Base-by-base conservation (phyloP, 768 basidiomycete genomes). In the Grammothele lineata region DNA sequence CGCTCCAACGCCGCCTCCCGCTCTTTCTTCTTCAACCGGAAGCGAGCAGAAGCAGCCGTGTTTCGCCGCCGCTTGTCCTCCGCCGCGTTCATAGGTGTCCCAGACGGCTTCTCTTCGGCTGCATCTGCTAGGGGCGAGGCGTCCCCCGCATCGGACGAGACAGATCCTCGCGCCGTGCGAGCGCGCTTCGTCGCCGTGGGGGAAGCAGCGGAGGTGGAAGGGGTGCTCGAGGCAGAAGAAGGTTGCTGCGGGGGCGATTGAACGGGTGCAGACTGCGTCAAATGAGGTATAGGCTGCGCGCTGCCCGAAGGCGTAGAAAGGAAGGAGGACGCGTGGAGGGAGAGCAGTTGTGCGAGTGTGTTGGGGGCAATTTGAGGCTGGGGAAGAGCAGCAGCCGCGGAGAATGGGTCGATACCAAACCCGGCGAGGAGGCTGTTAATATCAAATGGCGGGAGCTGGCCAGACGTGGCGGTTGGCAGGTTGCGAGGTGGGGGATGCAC, bases 21-120 rank as follows among this genome's bases (percentile, higher is more conserved):
- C 67, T 94, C 91, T 73, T 96, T 96, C 76, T 96, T 96, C 77
- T 95, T 96, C 60, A 92, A 67, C 49, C 92, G 78, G 76, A 96
- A 96, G 7, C 92, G 87, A 25, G 92, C 92, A 43, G 87, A 91
- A 0, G 92, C 92, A 1, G 90, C 90, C 0, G 92, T 96, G 64
- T 96, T 96, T 37, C 92, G 73, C 48, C 92, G 77, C n/a, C 92
- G 84, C 63, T 95, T 95, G 67, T 95, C 92, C 66, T 95, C 92
- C 0, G 84, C 66, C 5, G 83, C 71, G 6, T 76, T 76, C 2
- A 81, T 18, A 0, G 68, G 43, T 6, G 37, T 56, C 3, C 36
- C 44, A 8, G 63, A 47, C 7, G 55, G 21, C 37, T 66, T 64
- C 14, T 56, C 48, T 21, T 68, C 64, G 38, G 60, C 57, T 17